Evolutionary conservation across 2,329 filamentous ascomycete species (phyloP), one percentile per base, ranked within the genome.

Genomic region (Cadophora luteo-olivacea): DNA sequence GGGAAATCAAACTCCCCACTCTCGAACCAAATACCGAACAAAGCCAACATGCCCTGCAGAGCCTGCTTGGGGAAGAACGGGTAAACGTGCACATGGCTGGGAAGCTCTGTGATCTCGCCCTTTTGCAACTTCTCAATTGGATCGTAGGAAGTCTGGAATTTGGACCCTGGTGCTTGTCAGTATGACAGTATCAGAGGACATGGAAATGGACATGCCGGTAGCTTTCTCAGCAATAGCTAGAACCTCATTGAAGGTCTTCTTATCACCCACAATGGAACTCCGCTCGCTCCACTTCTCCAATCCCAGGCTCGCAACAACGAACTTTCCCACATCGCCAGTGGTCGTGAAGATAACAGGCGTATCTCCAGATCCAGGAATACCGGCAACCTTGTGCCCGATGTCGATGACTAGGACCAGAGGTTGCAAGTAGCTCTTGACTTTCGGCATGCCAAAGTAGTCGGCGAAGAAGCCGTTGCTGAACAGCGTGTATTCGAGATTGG

Each of bases 91-190:
- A 45, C 65, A 57, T 78, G 74, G n/a, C 65, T 67, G 0, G 76
- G 76, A 14, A 78, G 66, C 52, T 77, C 45, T 54, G 67, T 38
- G n/a, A 62, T 61, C 64, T 45, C 41, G 41, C 41, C 68, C 22
- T 22, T 51, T 45, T 11, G 7, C 64, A 68, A 52, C 33, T 75
- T 75, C 69, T 75, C 73, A 63, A 73, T 60, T 67, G 73, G 64
- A 69, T 68, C 74, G 71, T 75, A 76, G 64, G 74, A 69, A 70
- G 73, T 71, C 63, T 70, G 63, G 54, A 74, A 77, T 63, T 69
- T 68, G 52, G 65, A 38, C 48, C 69, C 69, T 68, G 14, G 19
- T 54, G n/a, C 33, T 38, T 12, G 16, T n/a, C 9, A 49, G 11
- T 55, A 61, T 8, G 32, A 48, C 3, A 51, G 14, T 38, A 5